A percentile compares a stretch with the other conserved stretches of the same genome.
Evolutionary conservation across 1,284 basidiomycete species (phyloP).

Genomic region (Kalmanozyma brasiliensis): DNA sequence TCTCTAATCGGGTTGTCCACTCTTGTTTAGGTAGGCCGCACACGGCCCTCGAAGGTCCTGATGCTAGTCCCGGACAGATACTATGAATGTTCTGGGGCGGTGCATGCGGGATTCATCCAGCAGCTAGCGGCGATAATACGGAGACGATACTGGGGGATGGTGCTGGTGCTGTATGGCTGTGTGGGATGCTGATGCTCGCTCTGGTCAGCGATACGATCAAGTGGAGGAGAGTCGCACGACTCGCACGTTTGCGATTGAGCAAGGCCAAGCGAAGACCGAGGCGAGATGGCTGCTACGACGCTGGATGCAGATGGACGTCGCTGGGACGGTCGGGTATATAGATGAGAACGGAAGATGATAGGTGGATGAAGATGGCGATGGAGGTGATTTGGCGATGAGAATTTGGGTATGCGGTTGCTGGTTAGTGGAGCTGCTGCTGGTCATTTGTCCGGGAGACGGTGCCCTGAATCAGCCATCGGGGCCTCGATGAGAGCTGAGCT

Average conservation of each 20-base stretch:
- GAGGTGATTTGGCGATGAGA: conserved; percentile 10
- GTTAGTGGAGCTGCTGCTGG: conserved; percentile 9
- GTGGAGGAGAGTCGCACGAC: conserved; percentile 22
- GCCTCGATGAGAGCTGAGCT: conserved; percentile 16
- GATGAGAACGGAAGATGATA: too few species aligned
- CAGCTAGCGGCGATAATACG: too few species aligned
- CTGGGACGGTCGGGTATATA: neutral
- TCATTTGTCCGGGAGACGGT: conserved; percentile 21
- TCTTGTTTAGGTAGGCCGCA: too few species aligned
- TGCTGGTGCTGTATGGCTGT: too few species aligned
- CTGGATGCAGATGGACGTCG: neutral
- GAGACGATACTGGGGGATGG: too few species aligned
- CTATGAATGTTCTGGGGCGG: neutral
- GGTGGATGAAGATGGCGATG: conserved; percentile 1
- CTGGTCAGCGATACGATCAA: neutral
- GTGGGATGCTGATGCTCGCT: too few species aligned
- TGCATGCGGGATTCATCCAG: neutral
- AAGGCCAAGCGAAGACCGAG: neutral
- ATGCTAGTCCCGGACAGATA: too few species aligned
- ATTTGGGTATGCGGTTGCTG: conserved; percentile 2
- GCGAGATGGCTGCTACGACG: neutral
- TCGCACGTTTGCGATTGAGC: too few species aligned
- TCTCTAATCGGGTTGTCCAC: too few species aligned
- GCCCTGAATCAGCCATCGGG: conserved; percentile 20
- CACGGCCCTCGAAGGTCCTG: neutral